Evolutionary conservation across 352 stramenopile genomes (phyloP).

Genomic region (Thalassiosira hispida): DNA sequence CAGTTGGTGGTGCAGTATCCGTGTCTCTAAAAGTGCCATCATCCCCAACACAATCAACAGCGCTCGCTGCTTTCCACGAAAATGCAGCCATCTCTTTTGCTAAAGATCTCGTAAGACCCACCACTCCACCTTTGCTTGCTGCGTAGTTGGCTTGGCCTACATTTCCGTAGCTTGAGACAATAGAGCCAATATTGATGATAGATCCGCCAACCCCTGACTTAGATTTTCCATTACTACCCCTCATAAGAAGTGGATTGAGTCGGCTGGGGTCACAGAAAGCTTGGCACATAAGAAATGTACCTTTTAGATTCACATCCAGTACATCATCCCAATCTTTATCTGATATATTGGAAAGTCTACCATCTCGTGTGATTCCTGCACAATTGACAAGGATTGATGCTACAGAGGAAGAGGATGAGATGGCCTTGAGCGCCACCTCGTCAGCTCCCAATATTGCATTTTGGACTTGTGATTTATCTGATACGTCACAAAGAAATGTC

Average conservation of each 20-base stretch:
- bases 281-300: slow-evolving; percentile 74
- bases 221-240: background rate
- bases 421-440: slow-evolving; percentile 22
- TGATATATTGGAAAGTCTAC: slow-evolving; percentile 70
- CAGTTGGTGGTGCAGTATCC: slow-evolving; percentile 18
- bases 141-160: slow-evolving; percentile 82
- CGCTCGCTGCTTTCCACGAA: slow-evolving; percentile 42
- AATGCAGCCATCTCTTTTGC: slow-evolving; percentile 78
- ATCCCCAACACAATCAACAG: slow-evolving; percentile 46
- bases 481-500: slow-evolving; percentile 44
- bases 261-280: slow-evolving; percentile 59
- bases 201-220: slow-evolving; percentile 39
- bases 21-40: slow-evolving; percentile 32
- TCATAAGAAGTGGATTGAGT: slow-evolving; percentile 24
- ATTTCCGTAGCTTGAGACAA: slow-evolving; percentile 80
- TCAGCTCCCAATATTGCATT: slow-evolving; percentile 39
- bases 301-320: slow-evolving; percentile 80
- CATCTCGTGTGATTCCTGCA: slow-evolving; percentile 81
- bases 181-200: slow-evolving; percentile 83
- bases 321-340: slow-evolving; percentile 76
- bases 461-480: slow-evolving; percentile 47
- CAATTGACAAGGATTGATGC: slow-evolving; percentile 76
- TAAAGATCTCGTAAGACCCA: slow-evolving; percentile 69
- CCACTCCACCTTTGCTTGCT: slow-evolving; percentile 80
- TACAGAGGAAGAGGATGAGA: slow-evolving; percentile 20